A percentile compares a stretch with the other conserved stretches of the same genome.
phyloP scores from a whole-genome alignment of 2,329 filamentous ascomycete genomes.

The Pseudopyricularia javanii region DNA sequence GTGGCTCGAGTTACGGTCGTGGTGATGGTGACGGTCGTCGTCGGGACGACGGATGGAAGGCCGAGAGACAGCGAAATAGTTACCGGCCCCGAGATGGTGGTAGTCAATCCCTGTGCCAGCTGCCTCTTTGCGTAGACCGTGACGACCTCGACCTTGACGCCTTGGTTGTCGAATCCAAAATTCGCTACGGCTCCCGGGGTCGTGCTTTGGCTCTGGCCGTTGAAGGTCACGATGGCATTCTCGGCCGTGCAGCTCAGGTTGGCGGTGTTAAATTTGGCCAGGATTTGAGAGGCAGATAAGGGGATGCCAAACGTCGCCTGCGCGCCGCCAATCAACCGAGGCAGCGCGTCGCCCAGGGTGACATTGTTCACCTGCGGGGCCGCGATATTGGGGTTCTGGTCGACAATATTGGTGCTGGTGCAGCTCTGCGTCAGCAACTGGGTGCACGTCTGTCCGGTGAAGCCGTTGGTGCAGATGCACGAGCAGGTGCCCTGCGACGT shows the following conservation, averaged over 20 bases:
- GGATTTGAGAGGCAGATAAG: conserved; percentile 54
- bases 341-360: conserved; percentile 70
- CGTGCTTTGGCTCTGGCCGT: conserved; percentile 31
- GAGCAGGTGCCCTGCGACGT: conserved; percentile 53
- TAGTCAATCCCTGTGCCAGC: background rate
- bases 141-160: conserved; percentile 9
- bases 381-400: conserved; percentile 10
- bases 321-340: conserved; percentile 56
- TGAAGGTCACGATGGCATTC: conserved; percentile 80
- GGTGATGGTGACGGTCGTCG: conserved; percentile 9
- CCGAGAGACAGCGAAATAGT: background rate
- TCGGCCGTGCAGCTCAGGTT: conserved; percentile 73
- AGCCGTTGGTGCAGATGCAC: conserved; percentile 83
- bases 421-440: conserved; percentile 34
- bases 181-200: conserved; percentile 3
- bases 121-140: background rate
- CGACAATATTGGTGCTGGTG: conserved; percentile 33
- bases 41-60: background rate
- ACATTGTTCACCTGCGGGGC: conserved; percentile 44
- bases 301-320: conserved; percentile 62
- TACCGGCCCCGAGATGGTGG: background rate
- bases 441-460: conserved; percentile 49
- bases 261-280: conserved; percentile 63
- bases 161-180: conserved; percentile 7
- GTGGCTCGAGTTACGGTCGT: conserved; percentile 14